phyloP scores from a whole-genome alignment of 106 monocot genomes.

The Allium fistulosum region DNA sequence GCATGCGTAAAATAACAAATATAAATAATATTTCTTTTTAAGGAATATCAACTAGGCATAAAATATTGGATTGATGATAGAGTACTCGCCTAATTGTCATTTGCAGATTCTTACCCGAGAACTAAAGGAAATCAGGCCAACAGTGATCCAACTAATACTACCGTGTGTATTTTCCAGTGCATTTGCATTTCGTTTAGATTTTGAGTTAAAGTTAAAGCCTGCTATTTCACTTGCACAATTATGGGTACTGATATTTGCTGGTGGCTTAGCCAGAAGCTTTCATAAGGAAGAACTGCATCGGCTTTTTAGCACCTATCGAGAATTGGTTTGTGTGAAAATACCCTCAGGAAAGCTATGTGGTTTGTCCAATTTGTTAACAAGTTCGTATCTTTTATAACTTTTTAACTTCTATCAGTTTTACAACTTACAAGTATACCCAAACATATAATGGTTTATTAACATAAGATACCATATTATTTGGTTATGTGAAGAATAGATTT shows the following conservation, averaged over 20 bases:
- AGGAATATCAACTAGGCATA: too few species aligned
- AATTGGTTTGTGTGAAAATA: constrained; percentile 76
- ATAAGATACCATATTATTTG: too few species aligned
- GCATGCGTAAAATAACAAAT: too few species aligned
- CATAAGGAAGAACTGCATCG: constrained; percentile 58
- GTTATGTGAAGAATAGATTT: too few species aligned
- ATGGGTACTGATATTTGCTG: constrained; percentile 68
- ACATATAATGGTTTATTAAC: too few species aligned
- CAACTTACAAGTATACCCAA: neutral
- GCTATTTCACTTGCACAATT: neutral
- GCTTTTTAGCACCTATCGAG: constrained; percentile 62
- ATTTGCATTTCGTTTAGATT: neutral
- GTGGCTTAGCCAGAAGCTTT: constrained; percentile 60
- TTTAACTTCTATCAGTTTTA: neutral
- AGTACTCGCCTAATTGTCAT: constrained; percentile 8
- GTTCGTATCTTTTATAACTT: constrained; percentile 11
- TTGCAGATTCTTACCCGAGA: constrained; percentile 57
- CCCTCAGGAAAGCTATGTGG: constrained; percentile 79
- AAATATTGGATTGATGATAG: too few species aligned
- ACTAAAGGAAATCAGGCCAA: constrained; percentile 50
- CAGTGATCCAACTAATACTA: constrained; percentile 72
- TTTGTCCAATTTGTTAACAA: constrained; percentile 84
- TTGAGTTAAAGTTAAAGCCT: neutral
- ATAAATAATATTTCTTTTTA: too few species aligned
- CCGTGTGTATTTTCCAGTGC: constrained; percentile 32